Base-by-base conservation (phyloP, 2,329 filamentous ascomycete species). In the Paecilomyces sp. region DNA sequence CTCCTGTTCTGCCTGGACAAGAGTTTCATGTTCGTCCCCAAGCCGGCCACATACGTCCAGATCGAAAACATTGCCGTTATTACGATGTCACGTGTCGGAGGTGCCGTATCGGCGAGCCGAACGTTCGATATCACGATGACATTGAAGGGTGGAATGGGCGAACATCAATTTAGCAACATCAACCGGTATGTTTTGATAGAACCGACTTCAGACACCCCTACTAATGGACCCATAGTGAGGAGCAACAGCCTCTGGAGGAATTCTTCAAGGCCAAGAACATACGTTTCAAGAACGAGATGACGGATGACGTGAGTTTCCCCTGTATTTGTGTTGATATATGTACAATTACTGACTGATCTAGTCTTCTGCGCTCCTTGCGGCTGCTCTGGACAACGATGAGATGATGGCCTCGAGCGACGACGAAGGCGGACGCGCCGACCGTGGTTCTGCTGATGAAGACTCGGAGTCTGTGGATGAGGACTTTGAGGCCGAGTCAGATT, bases 131-230 rank as follows among this genome's bases (percentile, higher is more conserved):
- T 99, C 67, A 94, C 92, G 0, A 90, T 99, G 60, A 88, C 88
- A 58, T 84, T 97, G 80, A 97, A 97, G 82, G 86, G 82, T 66
- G 90, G 90, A n/a, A 83, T 85, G 57, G 89, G 90, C 60, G 92
- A 96, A 70, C 91, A 92, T 68, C 92, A 97, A 71, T 99, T 99
- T 80, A 96, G 92, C 79, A 99, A 99, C 81, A 99, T 99, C 75
- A 99, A 97, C 74, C 89, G 93, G 82, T 84, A 73, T 67, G 78
- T 47, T 50, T 22, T 9, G 33, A 55, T 41, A 5, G 24, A 11
- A 25, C 50, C 12, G 30, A 2, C 7, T 22, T 34, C 11, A 8
- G 18, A 4, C 13, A 30, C 28, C 15, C 56, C 69, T 64, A 70
- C 65, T 73, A 63, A 70, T 63, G 41, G 41, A 24, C 52, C 15